Conservation (phyloP, 1,284 basidiomycete species). For the Anthracocystis walkeri region DNA sequence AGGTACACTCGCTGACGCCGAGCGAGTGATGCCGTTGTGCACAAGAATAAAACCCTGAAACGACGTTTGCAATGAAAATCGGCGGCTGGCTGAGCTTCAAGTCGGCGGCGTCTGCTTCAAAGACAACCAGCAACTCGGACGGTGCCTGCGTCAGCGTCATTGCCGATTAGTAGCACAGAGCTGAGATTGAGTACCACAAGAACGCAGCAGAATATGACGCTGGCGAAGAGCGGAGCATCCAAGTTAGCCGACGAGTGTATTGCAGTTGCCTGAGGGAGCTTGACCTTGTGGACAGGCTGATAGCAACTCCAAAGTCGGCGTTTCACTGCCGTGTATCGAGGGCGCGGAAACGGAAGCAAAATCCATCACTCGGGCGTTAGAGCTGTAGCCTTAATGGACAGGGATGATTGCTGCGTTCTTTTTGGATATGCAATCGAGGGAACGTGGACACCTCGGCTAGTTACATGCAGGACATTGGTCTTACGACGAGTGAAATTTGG, state of each 20-base stretch:
- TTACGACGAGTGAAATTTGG: background rate
- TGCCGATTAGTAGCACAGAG: background rate
- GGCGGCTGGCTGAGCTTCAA: constrained; percentile 1
- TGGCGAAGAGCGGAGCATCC: background rate
- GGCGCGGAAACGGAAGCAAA: too few relatives aligned
- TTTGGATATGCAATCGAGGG: constrained; percentile 31
- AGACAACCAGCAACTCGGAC: background rate
- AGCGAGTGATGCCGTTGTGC: too few relatives aligned
- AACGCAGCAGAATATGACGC: background rate
- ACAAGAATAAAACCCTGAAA: too few relatives aligned
- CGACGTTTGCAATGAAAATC: background rate
- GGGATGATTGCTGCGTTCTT: background rate
- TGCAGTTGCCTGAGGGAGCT: background rate
- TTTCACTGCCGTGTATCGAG: too few relatives aligned
- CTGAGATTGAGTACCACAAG: background rate
- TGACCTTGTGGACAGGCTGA: background rate
- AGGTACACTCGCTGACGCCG: too few relatives aligned
- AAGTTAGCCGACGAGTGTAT: too few relatives aligned
- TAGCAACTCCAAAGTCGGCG: background rate
- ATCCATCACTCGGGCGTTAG: background rate
- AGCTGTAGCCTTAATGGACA: constrained; percentile 3
- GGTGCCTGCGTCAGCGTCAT: background rate
- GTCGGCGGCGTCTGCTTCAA: background rate
- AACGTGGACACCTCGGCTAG: constrained; percentile 47
- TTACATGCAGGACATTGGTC: constrained; percentile 7